A percentile compares a stretch with the other conserved stretches of the same genome.
phyloP scores from a whole-genome alignment of 2,329 filamentous ascomycete species.

The Exophiala xenobiotica region DNA sequence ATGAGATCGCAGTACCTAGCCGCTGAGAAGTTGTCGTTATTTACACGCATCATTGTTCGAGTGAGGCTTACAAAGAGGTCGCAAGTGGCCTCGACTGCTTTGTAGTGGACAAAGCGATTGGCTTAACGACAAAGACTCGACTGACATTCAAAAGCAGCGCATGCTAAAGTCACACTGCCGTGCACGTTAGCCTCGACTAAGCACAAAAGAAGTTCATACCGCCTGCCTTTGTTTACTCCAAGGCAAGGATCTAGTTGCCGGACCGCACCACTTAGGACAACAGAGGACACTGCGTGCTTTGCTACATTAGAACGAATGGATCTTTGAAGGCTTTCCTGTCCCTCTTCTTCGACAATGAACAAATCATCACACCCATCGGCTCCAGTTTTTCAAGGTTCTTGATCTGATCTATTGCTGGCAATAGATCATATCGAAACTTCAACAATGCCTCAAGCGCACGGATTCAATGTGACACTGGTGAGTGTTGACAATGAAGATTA shows the following conservation, averaged over 20 bases:
- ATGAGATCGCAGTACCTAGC: slow-evolving; percentile 69
- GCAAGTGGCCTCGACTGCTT: neutral
- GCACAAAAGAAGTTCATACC: neutral
- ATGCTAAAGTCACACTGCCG: neutral
- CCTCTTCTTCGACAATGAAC: neutral
- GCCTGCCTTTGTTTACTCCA: neutral
- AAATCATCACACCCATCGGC: neutral
- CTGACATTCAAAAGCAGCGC: neutral
- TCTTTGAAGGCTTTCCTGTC: neutral
- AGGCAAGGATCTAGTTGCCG: neutral
- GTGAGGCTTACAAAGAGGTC: neutral
- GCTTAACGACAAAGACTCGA: neutral
- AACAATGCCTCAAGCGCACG: slow-evolving; percentile 10
- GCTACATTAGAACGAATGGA: no score
- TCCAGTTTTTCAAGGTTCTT: neutral
- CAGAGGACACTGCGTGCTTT: neutral
- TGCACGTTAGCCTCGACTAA: no score
- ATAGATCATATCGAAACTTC: neutral
- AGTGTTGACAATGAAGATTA: slow-evolving; percentile 7
- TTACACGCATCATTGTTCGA: neutral
- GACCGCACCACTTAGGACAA: neutral
- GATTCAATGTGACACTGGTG: slow-evolving; percentile 13
- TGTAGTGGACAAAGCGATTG: neutral
- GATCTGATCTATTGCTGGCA: neutral
- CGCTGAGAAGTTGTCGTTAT: slow-evolving; percentile 1